Evolutionary conservation across 352 stramenopile species (phyloP), one percentile per base, ranked within the genome.

Genomic region (Albugo candida): DNA sequence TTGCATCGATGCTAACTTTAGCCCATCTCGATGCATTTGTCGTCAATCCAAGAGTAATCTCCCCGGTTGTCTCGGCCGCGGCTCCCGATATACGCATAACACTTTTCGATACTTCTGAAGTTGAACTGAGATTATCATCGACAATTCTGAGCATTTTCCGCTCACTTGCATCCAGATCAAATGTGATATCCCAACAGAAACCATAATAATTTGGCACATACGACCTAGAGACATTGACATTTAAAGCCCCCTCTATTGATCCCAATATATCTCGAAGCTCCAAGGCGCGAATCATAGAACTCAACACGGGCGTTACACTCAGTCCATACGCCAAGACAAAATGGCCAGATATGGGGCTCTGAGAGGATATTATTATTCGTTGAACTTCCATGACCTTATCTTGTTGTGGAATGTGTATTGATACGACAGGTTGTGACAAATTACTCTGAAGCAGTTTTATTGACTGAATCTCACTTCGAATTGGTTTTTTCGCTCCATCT

Each of bases 131-230:
- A 18, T 13, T 57, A n/a, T 35, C 43, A 21, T 48, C 48, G 13
- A 35, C 16, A 3, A 62, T 31, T 12, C 37, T 48, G 11, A 69
- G 2, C 17, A 72, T 20, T 18, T 55, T 50, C 0, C 63, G 52
- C n/a, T 49, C 41, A 0, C 34, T 40, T 36, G 36, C 24, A 12
- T 54, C 47, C 5, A 48, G 21, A 1, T 48, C 21, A 35, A 68
- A 69, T 1, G 60, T 72, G 50, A 72, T 41, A n/a, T 53, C 43
- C 57, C 60, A 68, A 5, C 48, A 31, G 27, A 52, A 72, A 0
- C 60, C 60, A 24, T 53, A 21, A 0, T n/a, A 17, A 41, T 37
- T 60, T 1, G 36, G 14, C 1, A 45, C 24, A 18, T 27, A 10
- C 16, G 47, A 40, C 37, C 55, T 39, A 2, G 41, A 47, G 1